A percentile compares a stretch with the other conserved stretches of the same genome.
Conservation (phyloP, 2,329 filamentous ascomycete genomes). For the Pseudogymnoascus sp. region DNA sequence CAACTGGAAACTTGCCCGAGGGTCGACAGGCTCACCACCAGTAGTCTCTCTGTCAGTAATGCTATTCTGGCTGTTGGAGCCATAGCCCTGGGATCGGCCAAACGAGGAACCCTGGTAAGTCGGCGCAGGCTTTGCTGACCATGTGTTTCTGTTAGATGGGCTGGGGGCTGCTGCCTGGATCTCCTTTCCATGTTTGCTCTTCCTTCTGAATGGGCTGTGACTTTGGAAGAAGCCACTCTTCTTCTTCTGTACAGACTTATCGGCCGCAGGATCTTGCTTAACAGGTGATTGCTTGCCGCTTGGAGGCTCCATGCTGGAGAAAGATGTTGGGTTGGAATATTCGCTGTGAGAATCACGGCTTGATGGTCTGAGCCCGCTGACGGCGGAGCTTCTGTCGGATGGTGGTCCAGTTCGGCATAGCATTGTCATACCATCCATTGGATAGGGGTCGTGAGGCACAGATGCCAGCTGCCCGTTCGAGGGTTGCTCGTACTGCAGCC, state of each 20-base stretch:
- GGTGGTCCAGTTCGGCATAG: constrained; percentile 72
- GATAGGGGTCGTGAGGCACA: constrained; percentile 88
- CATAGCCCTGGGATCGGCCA: constrained; percentile 34
- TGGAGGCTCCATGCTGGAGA: constrained; percentile 74
- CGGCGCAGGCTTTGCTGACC: constrained; percentile 33
- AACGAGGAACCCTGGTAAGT: constrained; percentile 1
- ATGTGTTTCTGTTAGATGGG: constrained; percentile 49
- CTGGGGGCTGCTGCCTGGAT: constrained; percentile 31
- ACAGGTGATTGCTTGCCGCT: constrained; percentile 67
- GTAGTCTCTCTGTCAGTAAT: constrained; percentile 39
- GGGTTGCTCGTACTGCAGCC: constrained; percentile 18
- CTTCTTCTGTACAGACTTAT: constrained; percentile 61
- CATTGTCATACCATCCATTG: constrained; percentile 95
- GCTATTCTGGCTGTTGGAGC: constrained; percentile 31
- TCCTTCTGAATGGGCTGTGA: constrained; percentile 84
- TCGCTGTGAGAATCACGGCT: constrained; percentile 78
- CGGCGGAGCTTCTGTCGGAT: constrained; percentile 60
- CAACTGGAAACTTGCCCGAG: constrained; percentile 83
- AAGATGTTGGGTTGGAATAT: constrained; percentile 79
- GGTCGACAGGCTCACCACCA: constrained; percentile 83
- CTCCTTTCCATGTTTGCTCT: constrained; percentile 76
- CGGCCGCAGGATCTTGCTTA: constrained; percentile 54
- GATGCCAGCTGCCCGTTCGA: constrained; percentile 58
- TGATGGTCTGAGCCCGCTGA: constrained; percentile 63
- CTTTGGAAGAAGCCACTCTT: constrained; percentile 85